phyloP scores from a whole-genome alignment of 306 rosid species.

The Datisca glomerata region DNA sequence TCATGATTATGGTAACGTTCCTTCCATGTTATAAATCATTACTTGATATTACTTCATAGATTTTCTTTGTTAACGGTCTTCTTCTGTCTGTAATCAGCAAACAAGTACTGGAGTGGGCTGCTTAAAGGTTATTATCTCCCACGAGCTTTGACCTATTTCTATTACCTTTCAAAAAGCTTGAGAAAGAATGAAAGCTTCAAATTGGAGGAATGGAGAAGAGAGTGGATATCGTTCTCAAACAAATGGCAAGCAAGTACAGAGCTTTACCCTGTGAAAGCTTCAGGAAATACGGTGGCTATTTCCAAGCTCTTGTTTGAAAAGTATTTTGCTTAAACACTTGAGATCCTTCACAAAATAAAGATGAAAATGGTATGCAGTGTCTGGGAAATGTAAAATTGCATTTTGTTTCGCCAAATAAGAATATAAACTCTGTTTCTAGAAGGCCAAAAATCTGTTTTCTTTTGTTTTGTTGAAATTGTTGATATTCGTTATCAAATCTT shows the following conservation, averaged over 20 bases:
- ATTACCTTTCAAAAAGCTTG: slow-evolving; percentile 45
- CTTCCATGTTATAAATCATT: background rate
- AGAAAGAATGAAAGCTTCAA: slow-evolving; percentile 37
- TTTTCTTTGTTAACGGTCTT: background rate
- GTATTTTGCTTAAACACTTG: slow-evolving; percentile 25
- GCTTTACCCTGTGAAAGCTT: slow-evolving; percentile 47
- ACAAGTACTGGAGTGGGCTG: slow-evolving; percentile 84
- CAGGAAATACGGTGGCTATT: slow-evolving; percentile 65
- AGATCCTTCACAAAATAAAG: too few species aligned
- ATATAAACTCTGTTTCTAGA: too few species aligned
- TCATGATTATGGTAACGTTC: slow-evolving; percentile 77
- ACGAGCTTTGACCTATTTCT: slow-evolving; percentile 63
- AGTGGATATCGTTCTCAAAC: slow-evolving; percentile 74
- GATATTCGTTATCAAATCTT: too few species aligned
- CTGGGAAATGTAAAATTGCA: too few species aligned
- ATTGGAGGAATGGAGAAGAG: slow-evolving; percentile 64
- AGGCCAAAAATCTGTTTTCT: too few species aligned
- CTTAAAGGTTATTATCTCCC: slow-evolving; percentile 76
- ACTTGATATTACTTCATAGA: background rate
- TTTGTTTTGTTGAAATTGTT: too few species aligned
- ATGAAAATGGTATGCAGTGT: too few species aligned
- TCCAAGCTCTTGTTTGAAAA: slow-evolving; percentile 45
- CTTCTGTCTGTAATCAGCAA: slow-evolving; percentile 30
- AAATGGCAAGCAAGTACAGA: slow-evolving; percentile 76
- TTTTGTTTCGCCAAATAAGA: too few species aligned